phyloP scores from a whole-genome alignment of 352 stramenopile genomes.

The Pythium guiyangense region DNA sequence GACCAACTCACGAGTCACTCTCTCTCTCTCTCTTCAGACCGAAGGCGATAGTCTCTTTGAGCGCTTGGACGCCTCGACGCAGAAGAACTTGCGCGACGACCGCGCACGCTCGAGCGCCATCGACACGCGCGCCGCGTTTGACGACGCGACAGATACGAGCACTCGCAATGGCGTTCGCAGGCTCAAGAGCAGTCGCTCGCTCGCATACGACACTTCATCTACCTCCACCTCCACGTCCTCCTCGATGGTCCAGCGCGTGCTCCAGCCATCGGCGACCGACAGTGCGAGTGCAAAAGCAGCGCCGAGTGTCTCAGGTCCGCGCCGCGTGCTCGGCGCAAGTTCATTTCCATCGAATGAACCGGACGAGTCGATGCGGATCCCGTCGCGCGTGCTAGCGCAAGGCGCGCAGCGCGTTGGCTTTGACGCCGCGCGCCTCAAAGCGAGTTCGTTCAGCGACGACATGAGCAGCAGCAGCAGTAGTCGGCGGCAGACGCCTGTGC shows the following conservation, averaged over 20 bases:
- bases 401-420: constrained; percentile 34
- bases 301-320: constrained; percentile 12
- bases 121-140: neutral
- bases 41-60: constrained; percentile 52
- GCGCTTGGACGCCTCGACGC: constrained; percentile 61
- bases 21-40: constrained; percentile 19
- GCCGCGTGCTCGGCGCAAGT: constrained; percentile 18
- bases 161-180: constrained; percentile 5
- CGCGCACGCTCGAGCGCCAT: constrained; percentile 17
- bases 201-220: constrained; percentile 5
- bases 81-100: constrained; percentile 53
- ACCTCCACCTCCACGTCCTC: neutral
- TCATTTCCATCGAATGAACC: constrained; percentile 2
- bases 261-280: constrained; percentile 12
- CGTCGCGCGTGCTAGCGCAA: constrained; percentile 34
- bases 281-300: neutral
- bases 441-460: constrained; percentile 17
- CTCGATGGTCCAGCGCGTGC: constrained; percentile 16
- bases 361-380: neutral
- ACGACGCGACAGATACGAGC: neutral
- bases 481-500: constrained; percentile 16
- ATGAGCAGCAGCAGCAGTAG: too few species aligned
- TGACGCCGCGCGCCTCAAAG: constrained; percentile 20
- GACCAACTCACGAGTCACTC: too few species aligned
- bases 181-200: constrained; percentile 12